Evolutionary conservation across 129 eudicot species (phyloP).

Genomic region (Tagetes erecta): DNA sequence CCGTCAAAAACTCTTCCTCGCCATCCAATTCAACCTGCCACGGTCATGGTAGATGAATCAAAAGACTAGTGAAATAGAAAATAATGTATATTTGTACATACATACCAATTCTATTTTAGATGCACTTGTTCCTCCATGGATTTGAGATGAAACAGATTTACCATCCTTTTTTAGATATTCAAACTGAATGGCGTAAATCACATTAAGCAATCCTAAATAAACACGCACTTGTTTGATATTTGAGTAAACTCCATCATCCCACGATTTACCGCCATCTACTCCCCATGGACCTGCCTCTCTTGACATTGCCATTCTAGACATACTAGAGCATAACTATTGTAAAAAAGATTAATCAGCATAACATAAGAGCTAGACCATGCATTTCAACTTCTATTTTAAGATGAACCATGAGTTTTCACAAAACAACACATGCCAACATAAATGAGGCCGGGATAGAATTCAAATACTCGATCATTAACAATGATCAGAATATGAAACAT

Average conservation of each 20-base stretch:
- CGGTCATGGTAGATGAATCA: neutral
- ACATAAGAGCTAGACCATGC: too few relatives aligned
- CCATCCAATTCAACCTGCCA: constrained; percentile 23
- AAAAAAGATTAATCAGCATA: too few relatives aligned
- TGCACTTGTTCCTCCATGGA: constrained; percentile 22
- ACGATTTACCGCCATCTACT: too few relatives aligned
- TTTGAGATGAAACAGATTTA: constrained; percentile 19
- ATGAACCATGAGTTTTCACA: too few relatives aligned
- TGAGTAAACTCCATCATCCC: too few relatives aligned
- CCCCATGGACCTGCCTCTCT: neutral
- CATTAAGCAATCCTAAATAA: neutral
- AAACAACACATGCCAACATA: too few relatives aligned
- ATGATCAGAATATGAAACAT: too few relatives aligned
- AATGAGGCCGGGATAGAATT: too few relatives aligned
- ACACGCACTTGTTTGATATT: too few relatives aligned
- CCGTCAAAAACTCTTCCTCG: neutral
- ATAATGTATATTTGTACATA: too few relatives aligned
- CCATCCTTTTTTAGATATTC: constrained; percentile 21
- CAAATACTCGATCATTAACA: too few relatives aligned
- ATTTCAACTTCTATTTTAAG: too few relatives aligned
- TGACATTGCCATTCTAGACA: neutral
- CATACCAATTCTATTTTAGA: constrained; percentile 2
- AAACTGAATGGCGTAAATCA: neutral
- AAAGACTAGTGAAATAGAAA: neutral
- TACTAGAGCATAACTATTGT: neutral